Base-by-base conservation (phyloP, 371 early-diverging fungal genomes). In the Mortierella sp. region DNA sequence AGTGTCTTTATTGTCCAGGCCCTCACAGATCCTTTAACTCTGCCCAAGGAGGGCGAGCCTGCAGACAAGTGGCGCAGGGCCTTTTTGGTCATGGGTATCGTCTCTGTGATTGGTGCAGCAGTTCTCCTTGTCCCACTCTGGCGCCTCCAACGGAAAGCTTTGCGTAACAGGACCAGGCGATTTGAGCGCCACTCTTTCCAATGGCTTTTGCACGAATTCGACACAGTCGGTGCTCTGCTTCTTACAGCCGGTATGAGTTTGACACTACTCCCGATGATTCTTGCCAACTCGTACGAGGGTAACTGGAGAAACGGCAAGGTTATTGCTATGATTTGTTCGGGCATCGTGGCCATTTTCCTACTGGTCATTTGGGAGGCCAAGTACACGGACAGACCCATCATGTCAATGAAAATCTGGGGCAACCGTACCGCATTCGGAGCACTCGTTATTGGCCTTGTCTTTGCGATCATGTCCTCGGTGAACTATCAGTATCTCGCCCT, bases 331-430 rank as follows among this genome's bases (percentile, higher is more conserved):
- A 55, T 89, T 16, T 78, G 76, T 31, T 82, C 73, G 28, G 87
- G 88, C 28, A 81, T 74, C 14, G 81, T 82, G 7, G 3, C 77
- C 19, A 74, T 76, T 58, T 45, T 83, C 31, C 54, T 88, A 0
- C 82, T 90, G 70, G 68, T 70, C 42, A 44, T 84, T 13, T 90
- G 88, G 81, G 90, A 90, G 82, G 71, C 70, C 72, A 89, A 89
- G 70, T 57, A 75, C 42, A 84, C 90, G 19, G 55, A 70, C 47
- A 77, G 82, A 26, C 89, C 89, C 13, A 73, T 90, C 3, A 80
- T 90, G 72, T 87, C 90, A 13, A 60, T 88, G 19, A 75, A 73
- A 11, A 84, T 80, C 58, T 90, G 90, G 89, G 75, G 80, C n/a
- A 85, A 80, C 52, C 63, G 80, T 10, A 90, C 89, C 13, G 84